Conservation (phyloP, 441 rosid genomes). For the Brassica balearica region DNA sequence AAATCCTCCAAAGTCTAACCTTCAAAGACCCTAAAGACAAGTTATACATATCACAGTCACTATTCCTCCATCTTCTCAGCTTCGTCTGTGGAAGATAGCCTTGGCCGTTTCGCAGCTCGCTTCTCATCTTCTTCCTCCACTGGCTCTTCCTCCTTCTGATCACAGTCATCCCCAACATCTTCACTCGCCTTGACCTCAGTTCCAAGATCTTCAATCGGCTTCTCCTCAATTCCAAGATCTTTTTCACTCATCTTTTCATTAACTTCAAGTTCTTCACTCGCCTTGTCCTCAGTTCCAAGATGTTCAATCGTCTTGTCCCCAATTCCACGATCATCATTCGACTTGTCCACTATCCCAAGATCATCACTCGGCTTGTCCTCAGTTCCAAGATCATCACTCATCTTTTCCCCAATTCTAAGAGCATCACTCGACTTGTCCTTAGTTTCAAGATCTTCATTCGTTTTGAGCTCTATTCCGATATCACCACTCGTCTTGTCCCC, state of each 20-base stretch:
- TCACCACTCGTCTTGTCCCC: slow-evolving; percentile 33
- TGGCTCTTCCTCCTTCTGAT: slow-evolving; percentile 20
- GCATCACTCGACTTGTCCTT: slow-evolving; percentile 33
- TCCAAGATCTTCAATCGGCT: neutral
- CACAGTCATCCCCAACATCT: slow-evolving; percentile 24
- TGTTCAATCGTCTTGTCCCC: neutral
- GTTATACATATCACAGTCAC: slow-evolving; percentile 28
- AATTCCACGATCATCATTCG: slow-evolving; percentile 1
- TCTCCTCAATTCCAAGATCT: neutral
- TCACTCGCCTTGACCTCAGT: neutral
- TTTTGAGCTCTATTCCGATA: neutral
- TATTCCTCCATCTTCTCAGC: slow-evolving; percentile 40
- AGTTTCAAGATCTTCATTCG: slow-evolving; percentile 31
- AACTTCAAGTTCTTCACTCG: neutral
- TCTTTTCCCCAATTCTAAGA: neutral
- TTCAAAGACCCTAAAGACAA: slow-evolving; percentile 29
- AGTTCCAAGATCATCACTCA: neutral
- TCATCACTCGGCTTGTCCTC: slow-evolving; percentile 11
- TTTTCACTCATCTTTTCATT: neutral
- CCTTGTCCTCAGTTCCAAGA: neutral
- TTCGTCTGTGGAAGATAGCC: slow-evolving; percentile 48
- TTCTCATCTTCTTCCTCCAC: slow-evolving; percentile 48
- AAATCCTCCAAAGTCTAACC: slow-evolving; percentile 12
- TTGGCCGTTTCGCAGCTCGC: slow-evolving; percentile 66
- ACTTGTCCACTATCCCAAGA: neutral